phyloP scores from a whole-genome alignment of 352 stramenopile genomes.

The Globisporangium iwayamae region DNA sequence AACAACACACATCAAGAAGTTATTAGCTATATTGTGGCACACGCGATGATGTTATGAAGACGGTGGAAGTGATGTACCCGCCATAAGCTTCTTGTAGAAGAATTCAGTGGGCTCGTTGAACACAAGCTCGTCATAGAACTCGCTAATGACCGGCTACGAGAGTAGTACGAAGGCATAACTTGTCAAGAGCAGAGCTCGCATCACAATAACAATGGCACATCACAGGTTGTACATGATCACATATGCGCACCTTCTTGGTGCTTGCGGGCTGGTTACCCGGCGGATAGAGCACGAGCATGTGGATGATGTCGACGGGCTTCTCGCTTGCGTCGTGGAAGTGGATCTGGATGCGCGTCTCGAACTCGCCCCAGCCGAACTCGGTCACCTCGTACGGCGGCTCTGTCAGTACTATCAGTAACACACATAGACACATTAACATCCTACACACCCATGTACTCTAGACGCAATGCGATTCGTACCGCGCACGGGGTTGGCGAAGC shows the following conservation, averaged over 20 bases:
- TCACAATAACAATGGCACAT: not conserved
- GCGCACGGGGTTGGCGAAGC: conserved; percentile 92
- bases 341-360: conserved; percentile 95
- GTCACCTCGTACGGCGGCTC: conserved; percentile 96
- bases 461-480: conserved; percentile 26
- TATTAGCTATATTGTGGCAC: no score
- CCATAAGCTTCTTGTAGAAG: conserved; percentile 93
- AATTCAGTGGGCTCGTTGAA: conserved; percentile 96
- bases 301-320: conserved; percentile 89
- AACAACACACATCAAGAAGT: no score
- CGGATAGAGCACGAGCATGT: conserved; percentile 85
- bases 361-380: conserved; percentile 97
- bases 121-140: conserved; percentile 98
- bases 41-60: not conserved
- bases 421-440: not conserved
- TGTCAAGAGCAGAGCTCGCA: conserved; percentile 2
- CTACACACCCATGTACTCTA: not conserved
- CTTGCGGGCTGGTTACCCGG: conserved; percentile 83
- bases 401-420: conserved; percentile 73
- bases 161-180: not conserved
- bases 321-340: conserved; percentile 94
- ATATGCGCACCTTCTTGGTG: conserved; percentile 75
- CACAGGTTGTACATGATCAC: not conserved
- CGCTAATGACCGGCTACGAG: conserved; percentile 89
- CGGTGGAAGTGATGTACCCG: conserved; percentile 17